A percentile compares a stretch with the other conserved stretches of the same genome.
These are phyloP conservation scores for Helicocarpus griseus DNA, from an alignment of 2,329 filamentous ascomycete species.

Conservation along the genomic window DNA sequence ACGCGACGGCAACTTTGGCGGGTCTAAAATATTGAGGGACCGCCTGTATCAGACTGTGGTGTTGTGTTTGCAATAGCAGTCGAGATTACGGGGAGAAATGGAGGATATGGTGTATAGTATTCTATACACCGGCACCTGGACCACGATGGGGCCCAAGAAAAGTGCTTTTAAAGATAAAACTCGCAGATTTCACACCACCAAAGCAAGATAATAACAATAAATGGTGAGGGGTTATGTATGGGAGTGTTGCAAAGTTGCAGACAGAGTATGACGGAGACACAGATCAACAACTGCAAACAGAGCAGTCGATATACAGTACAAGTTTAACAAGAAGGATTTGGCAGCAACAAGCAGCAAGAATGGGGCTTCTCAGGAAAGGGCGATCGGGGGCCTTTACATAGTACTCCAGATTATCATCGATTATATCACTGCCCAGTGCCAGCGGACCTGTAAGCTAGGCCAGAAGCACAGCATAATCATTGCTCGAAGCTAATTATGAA, in stretches of 20 bases:
- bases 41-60: background rate
- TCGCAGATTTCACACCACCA: too few relatives aligned
- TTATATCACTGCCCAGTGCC: conserved; percentile 1
- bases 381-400: background rate
- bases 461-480: background rate
- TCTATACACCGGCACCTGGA: background rate
- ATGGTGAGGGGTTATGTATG: background rate
- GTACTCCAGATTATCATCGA: too few relatives aligned
- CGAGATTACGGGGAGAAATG: background rate
- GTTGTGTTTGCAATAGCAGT: background rate
- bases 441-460: background rate
- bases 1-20: background rate
- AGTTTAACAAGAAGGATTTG: background rate
- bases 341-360: background rate
- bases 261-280: background rate
- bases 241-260: background rate
- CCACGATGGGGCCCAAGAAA: background rate
- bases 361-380: background rate
- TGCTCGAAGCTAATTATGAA: background rate
- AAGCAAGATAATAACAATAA: too few relatives aligned
- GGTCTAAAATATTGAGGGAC: background rate
- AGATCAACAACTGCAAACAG: background rate
- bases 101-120: background rate
- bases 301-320: background rate
- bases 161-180: too few relatives aligned